These are phyloP conservation scores for Talaromyces atroroseus DNA, from an alignment of 2,329 filamentous ascomycete species.

Conservation along the genomic window DNA sequence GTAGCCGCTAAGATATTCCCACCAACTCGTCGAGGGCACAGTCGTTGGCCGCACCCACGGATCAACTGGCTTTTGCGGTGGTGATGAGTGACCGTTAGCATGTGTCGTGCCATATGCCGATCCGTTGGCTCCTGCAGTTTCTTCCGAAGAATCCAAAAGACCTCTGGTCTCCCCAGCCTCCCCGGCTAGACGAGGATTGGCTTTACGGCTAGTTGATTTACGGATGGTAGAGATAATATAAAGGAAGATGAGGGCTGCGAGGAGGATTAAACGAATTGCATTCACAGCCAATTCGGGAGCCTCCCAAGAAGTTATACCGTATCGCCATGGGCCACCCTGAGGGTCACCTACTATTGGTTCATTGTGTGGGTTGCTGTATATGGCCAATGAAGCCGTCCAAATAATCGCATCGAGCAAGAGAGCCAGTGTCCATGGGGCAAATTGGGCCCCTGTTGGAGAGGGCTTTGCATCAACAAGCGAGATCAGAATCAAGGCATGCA, in stretches of 20 bases:
- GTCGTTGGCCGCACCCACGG: conserved; percentile 88
- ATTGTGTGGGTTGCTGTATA: conserved; percentile 64
- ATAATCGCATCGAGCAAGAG: conserved; percentile 69
- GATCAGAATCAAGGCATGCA: conserved; percentile 79
- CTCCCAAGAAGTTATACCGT: conserved; percentile 40
- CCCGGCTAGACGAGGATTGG: conserved; percentile 27
- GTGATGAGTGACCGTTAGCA: conserved; percentile 10
- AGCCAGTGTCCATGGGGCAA: conserved; percentile 70
- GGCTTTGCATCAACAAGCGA: conserved; percentile 78
- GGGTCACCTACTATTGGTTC: conserved; percentile 53
- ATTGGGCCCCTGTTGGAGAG: conserved; percentile 73
- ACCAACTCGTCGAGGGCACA: conserved; percentile 84
- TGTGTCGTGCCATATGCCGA: conserved; percentile 42
- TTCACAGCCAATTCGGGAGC: conserved; percentile 49
- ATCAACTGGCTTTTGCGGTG: conserved; percentile 45
- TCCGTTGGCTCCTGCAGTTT: conserved; percentile 46
- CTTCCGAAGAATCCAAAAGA: conserved; percentile 35
- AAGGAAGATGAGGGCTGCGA: conserved; percentile 56
- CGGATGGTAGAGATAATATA: conserved; percentile 50
- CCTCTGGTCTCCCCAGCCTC: conserved; percentile 39
- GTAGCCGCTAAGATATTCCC: conserved; percentile 90
- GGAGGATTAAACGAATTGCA: conserved; percentile 61
- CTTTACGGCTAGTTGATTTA: conserved; percentile 34
- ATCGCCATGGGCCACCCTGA: conserved; percentile 36
- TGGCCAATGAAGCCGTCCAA: conserved; percentile 60